phyloP scores from a whole-genome alignment of 768 basidiomycete genomes.

The Panellus pusillus region DNA sequence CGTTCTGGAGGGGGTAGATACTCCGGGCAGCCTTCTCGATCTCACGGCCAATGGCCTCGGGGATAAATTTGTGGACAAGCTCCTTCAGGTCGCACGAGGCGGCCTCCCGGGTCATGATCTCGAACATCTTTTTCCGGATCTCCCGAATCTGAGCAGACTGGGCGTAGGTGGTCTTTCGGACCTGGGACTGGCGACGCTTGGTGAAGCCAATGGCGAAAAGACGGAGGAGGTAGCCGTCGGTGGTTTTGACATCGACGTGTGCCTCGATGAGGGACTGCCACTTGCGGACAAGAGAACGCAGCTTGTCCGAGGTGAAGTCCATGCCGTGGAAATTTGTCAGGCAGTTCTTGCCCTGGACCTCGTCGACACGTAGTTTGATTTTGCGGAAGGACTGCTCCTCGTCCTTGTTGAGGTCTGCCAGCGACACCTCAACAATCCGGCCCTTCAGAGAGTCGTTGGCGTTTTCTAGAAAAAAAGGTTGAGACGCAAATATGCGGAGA shows the following conservation, averaged over 20 bases:
- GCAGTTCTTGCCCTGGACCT: conserved; percentile 98
- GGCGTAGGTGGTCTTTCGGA: conserved; percentile 98
- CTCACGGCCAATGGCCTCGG: conserved; percentile 98
- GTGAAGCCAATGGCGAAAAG: conserved; percentile 99
- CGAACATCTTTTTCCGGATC: conserved; percentile 99
- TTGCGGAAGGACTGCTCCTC: conserved; percentile 99
- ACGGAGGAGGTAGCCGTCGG: conserved; percentile 98
- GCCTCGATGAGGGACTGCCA: conserved; percentile 99
- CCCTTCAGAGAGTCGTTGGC: conserved; percentile 98
- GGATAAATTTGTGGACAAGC: conserved; percentile 97
- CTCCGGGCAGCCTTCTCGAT: conserved; percentile 97
- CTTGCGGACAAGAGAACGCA: conserved; percentile 98
- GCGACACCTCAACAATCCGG: conserved; percentile 92
- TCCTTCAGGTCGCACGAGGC: conserved; percentile 96
- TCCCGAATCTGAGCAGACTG: conserved; percentile 93
- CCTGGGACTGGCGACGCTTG: conserved; percentile 93
- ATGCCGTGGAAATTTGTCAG: conserved; percentile 99
- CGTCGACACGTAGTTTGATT: conserved; percentile 97
- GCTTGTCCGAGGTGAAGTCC: conserved; percentile 99
- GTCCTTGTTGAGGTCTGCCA: conserved; percentile 98
- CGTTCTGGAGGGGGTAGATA: conserved; percentile 99
- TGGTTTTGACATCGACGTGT: conserved; percentile 97
- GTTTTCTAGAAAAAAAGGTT: conserved; percentile 64
- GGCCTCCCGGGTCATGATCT: conserved; percentile 96
- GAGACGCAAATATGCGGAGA: background rate